Percentiles rank a stretch among this genome's conserved stretches.
Conservation (phyloP, 345 rosid genomes). For the Hibiscus mutabilis region DNA sequence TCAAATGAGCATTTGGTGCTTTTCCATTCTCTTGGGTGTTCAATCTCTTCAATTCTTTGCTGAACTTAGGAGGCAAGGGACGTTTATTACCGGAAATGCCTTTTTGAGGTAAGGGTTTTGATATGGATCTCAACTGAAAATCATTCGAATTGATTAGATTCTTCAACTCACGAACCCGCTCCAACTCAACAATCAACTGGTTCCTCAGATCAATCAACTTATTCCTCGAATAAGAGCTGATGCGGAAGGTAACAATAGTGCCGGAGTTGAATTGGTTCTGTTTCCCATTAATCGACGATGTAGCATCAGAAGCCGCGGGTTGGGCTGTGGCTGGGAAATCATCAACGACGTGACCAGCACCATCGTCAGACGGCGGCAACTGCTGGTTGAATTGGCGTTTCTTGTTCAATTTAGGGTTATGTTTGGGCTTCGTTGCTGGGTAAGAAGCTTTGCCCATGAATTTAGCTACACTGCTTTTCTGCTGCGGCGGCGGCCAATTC, state of each 20-base stretch:
- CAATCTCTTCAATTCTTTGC: conserved; percentile 25
- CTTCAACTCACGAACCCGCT: conserved; percentile 54
- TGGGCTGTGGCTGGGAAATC: conserved; percentile 32
- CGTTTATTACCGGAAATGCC: conserved; percentile 39
- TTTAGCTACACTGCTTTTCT: conserved; percentile 27
- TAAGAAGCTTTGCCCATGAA: conserved; percentile 50
- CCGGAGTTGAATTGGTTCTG: conserved; percentile 30
- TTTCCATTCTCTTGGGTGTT: conserved; percentile 30
- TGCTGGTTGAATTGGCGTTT: conserved; percentile 33
- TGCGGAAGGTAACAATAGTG: conserved; percentile 23
- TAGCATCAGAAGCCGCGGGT: conserved; percentile 53
- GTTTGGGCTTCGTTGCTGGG: conserved; percentile 35
- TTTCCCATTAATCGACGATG: conserved; percentile 37
- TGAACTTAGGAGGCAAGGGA: conserved; percentile 20
- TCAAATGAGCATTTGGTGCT: conserved; percentile 15
- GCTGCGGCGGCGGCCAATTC: conserved; percentile 38
- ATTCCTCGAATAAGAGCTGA: conserved; percentile 30
- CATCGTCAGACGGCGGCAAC: conserved; percentile 8
- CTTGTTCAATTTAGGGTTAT: conserved; percentile 39
- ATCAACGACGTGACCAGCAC: conserved; percentile 22
- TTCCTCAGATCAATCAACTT: conserved; percentile 49
- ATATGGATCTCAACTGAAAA: conserved; percentile 38
- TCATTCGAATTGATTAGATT: conserved; percentile 44
- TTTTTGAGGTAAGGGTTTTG: conserved; percentile 29
- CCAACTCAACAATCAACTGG: conserved; percentile 54